These are phyloP conservation scores for Hordeum marinum DNA, from an alignment of 176 grass and related monocot genomes.

Conservation along the genomic window DNA sequence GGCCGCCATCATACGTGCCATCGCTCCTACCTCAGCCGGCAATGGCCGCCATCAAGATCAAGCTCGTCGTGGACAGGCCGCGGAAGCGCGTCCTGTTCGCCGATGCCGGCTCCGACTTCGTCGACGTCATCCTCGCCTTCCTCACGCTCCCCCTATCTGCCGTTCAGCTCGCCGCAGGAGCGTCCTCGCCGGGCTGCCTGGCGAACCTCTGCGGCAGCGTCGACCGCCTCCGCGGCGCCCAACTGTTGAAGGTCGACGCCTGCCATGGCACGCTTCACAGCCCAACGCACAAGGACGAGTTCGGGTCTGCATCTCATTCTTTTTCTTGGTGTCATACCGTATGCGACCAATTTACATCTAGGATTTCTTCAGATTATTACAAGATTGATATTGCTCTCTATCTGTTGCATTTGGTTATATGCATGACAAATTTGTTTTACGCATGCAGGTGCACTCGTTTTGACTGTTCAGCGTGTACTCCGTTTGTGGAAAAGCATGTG, in stretches of 20 bases:
- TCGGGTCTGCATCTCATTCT: background rate
- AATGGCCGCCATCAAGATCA: background rate
- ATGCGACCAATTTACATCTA: too few relatives aligned
- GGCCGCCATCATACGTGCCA: too few relatives aligned
- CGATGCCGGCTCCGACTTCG: background rate
- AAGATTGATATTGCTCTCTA: too few relatives aligned
- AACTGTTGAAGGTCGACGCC: background rate
- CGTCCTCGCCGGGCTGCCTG: background rate
- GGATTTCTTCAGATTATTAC: too few relatives aligned
- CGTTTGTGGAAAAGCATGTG: too few relatives aligned
- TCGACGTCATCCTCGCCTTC: background rate
- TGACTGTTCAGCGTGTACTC: too few relatives aligned
- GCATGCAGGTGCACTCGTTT: too few relatives aligned
- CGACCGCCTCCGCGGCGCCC: background rate
- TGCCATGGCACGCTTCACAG: background rate
- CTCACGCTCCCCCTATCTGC: background rate
- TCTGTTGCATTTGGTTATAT: too few relatives aligned
- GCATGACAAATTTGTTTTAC: background rate
- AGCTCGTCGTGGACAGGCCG: too few relatives aligned
- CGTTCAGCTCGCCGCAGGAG: background rate
- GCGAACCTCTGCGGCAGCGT: background rate
- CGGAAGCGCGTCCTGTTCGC: background rate
- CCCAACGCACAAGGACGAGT: background rate
- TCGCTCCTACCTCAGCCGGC: too few relatives aligned
- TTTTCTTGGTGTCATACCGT: background rate